Conservation (phyloP, 108 stramenopile genomes). For the Pseudonitzschia multistriata region DNA sequence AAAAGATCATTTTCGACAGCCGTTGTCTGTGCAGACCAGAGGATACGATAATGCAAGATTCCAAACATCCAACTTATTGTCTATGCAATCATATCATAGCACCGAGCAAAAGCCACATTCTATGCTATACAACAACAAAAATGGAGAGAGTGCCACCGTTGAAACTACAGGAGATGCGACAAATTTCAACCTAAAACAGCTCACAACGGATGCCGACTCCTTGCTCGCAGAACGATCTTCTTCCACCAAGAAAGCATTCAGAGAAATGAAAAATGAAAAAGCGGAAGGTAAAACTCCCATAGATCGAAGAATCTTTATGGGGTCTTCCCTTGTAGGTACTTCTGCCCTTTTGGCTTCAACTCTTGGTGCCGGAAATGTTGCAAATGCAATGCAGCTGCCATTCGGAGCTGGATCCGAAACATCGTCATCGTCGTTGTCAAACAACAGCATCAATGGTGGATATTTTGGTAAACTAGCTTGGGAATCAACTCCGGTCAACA, state of each 20-base stretch:
- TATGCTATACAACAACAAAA: background rate
- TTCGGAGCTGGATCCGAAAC: background rate
- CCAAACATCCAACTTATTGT: background rate
- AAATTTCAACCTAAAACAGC: background rate
- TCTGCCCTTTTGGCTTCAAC: conserved; percentile 1
- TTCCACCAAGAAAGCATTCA: background rate
- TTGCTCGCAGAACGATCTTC: background rate
- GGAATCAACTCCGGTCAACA: conserved; percentile 70
- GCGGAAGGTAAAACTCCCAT: conserved; percentile 10
- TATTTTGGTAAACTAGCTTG: conserved; percentile 36
- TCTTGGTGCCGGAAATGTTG: background rate
- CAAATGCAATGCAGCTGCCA: conserved; percentile 4
- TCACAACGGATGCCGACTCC: background rate
- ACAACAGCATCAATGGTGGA: background rate
- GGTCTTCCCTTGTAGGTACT: conserved; percentile 10
- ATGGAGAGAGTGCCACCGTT: background rate
- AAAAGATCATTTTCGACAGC: background rate
- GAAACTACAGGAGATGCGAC: background rate
- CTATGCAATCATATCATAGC: background rate
- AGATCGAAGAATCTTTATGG: conserved; percentile 18
- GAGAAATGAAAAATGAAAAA: background rate
- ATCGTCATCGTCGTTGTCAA: background rate
- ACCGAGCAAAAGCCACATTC: background rate
- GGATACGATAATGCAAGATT: background rate
- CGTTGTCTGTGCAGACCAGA: background rate